phyloP scores from a whole-genome alignment of 495 filamentous ascomycete species.

The Staphylotrichum longicolle region DNA sequence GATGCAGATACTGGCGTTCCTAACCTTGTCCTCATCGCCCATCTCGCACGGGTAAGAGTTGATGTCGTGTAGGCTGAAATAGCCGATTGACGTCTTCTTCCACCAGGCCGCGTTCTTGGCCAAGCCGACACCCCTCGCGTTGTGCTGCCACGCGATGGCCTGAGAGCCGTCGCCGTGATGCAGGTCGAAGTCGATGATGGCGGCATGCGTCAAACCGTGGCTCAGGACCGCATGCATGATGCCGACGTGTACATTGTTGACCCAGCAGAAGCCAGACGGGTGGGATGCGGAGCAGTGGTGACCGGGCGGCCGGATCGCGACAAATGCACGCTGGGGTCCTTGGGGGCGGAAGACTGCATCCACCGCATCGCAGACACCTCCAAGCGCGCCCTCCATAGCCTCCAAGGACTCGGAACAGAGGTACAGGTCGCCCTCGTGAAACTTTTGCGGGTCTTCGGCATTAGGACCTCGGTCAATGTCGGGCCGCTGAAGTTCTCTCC shows the following conservation, averaged over 20 bases:
- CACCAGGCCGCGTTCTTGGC: constrained; percentile 64
- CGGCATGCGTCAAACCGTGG: constrained; percentile 87
- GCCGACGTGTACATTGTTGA: constrained; percentile 97
- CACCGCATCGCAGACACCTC: constrained; percentile 86
- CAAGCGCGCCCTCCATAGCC: constrained; percentile 85
- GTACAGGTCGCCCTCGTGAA: constrained; percentile 87
- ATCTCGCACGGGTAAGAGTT: constrained; percentile 94
- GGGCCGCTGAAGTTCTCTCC: constrained; percentile 72
- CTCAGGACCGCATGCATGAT: constrained; percentile 81
- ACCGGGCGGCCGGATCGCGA: constrained; percentile 77
- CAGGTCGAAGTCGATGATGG: constrained; percentile 94
- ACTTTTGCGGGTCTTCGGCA: constrained; percentile 45
- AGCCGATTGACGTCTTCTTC: constrained; percentile 85
- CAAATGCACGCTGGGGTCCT: constrained; percentile 71
- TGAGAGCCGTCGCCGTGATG: constrained; percentile 97
- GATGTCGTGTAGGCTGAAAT: constrained; percentile 96
- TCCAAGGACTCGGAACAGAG: constrained; percentile 78
- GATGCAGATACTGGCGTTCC: constrained; percentile 86
- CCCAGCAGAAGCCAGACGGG: constrained; percentile 96
- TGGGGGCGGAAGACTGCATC: constrained; percentile 70
- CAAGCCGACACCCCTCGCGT: constrained; percentile 55
- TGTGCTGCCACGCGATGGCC: constrained; percentile 84
- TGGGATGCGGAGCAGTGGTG: constrained; percentile 88
- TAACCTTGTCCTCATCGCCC: constrained; percentile 85
- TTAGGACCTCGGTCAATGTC: constrained; percentile 47